Base-by-base conservation (phyloP, 306 rosid species). In the Dryas octopetala region DNA sequence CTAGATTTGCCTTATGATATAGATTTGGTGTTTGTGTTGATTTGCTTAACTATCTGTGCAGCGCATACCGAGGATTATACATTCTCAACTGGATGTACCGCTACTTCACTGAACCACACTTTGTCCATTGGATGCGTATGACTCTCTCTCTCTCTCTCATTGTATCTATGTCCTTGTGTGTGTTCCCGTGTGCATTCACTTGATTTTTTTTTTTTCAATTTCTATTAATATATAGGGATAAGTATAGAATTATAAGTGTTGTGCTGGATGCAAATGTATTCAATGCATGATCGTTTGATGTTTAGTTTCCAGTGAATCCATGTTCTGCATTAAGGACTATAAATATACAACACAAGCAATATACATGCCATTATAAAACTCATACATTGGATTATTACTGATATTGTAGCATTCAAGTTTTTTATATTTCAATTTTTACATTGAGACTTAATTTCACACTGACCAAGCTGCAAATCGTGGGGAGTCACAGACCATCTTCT, bases 81-180 rank as follows among this genome's bases (percentile, higher is more conserved):
- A 90, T 94, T 57, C 70, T 91, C 77, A 94, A 94, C 82, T 94
- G 97, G 97, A 83, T 91, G 79, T 94, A 88, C 63, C 98, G 98
- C 86, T 91, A 91, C 90, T 91, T 94, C 59, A 91, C 96, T 32
- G 97, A 94, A 88, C 85, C 85, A 32, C 84, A 80, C 85, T 91
- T 79, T 67, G 80, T 94, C 60, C 94, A 88, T 49, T 94, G 94
- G 97, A 91, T 90, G 83, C 84, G 98, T 94, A 91, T 32, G 91
- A 47, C 76, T 80, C 81, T 64, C 64, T 57, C 81, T 58, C 58
- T 62, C 52, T 9, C 52, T 65, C 9, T 62, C 77, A 46, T 4
- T 59, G 26, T 41, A 44, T 51, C 8, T 16, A 12, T 61, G 32
- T 55, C 12, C 50, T 47, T 41, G 49, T 62, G 26, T 60, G 65